Base-by-base conservation (phyloP, 306 rosid genomes). In the Quercus alba region DNA sequence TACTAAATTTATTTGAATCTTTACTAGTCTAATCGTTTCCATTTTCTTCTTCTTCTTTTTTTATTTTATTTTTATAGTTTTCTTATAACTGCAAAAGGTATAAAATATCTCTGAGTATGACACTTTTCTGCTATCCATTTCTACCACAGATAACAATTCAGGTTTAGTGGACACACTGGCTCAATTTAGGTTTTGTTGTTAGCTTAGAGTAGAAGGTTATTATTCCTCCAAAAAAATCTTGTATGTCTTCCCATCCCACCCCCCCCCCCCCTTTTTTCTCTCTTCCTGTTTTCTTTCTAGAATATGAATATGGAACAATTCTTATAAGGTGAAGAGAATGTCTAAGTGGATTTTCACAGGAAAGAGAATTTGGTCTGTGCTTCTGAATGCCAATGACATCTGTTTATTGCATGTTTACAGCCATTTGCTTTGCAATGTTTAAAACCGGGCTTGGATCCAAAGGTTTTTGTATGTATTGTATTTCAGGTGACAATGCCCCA, bases 401-500 rank as follows among this genome's bases (percentile, higher is more conserved):
- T 49, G 54, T 49, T 12, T 10, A 49, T 49, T 49, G 54, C 15
- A 49, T 49, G 54, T 3, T 49, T 49, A 12, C 15, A 49, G 54
- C 54, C 54, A 49, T 12, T 49, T 12, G 54, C 54, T 49, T 49
- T 49, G 54, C 54, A 49, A 49, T 49, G 54, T 49, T 4, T 49
- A 49, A 49, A 49, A 10, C 17, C 54, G 1, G 54, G 70, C 30
- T 26, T 63, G 38, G 7, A 63, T 25, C 6, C 44, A 63, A 63
- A 63, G 17, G 41, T 15, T 35, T 68, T 2, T 31, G 17, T 58
- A n/a, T 70, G 57, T 81, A 25, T 83, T 70, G 55, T 56, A 74
- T 83, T 84, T 87, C 92, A 95, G 98, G 92, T 81, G 21, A 75
- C 82, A 73, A 93, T 95, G 97, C 98, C 98, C 69, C 80, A 17